Percentiles rank a stretch among this genome's conserved stretches.
These are phyloP conservation scores for Colletotrichum noveboracense DNA, from an alignment of 2,329 filamentous ascomycete genomes.

Conservation along the genomic window DNA sequence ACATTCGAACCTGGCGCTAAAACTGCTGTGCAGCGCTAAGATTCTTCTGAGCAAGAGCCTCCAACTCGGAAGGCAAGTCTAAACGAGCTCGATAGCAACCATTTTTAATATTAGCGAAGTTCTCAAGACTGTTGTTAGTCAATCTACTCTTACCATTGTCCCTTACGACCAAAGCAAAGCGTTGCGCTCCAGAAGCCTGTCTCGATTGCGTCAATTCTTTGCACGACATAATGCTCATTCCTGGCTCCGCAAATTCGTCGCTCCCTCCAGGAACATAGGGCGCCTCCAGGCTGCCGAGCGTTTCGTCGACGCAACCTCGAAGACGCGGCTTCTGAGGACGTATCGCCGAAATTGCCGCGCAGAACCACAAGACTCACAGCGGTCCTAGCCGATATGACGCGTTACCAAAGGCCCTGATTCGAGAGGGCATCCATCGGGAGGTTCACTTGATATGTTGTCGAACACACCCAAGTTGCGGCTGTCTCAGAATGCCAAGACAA, in stretches of 20 bases:
- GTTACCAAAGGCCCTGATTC: background rate
- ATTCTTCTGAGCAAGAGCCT: background rate
- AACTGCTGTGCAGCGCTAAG: background rate
- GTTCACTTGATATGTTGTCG: slow-evolving; percentile 1
- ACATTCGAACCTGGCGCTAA: background rate
- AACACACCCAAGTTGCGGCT: background rate
- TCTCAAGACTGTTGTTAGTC: background rate
- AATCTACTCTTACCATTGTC: background rate
- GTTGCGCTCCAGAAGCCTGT: background rate
- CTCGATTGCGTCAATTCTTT: background rate
- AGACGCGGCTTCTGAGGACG: background rate
- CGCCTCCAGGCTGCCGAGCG: background rate
- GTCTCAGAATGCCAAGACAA: slow-evolving; percentile 20
- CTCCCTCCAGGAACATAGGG: background rate
- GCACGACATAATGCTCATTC: background rate
- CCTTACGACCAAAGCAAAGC: background rate
- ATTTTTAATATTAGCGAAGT: background rate
- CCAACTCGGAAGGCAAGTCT: background rate
- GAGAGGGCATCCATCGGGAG: background rate
- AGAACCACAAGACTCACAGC: background rate
- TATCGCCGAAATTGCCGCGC: background rate
- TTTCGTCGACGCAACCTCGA: background rate
- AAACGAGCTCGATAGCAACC: background rate
- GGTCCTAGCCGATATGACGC: background rate
- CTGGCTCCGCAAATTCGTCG: background rate